A percentile compares a stretch with the other conserved stretches of the same genome.
These are phyloP conservation scores for Decorospora gaudefroyi DNA, from an alignment of 2,329 filamentous ascomycete species.

Conservation along the genomic window DNA sequence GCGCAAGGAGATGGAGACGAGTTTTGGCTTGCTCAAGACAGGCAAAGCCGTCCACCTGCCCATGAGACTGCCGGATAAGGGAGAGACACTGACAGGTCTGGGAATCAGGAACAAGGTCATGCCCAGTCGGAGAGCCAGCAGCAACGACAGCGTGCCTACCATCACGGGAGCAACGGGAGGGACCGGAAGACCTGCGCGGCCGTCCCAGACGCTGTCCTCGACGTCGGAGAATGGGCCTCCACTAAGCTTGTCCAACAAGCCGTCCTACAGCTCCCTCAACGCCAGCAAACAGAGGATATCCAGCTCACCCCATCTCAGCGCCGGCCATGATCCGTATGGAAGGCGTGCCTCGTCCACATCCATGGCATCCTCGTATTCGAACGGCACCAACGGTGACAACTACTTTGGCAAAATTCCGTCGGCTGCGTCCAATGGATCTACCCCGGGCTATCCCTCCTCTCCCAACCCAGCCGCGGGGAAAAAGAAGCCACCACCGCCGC, in stretches of 20 bases:
- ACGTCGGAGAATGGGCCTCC: slow-evolving; percentile 37
- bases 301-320: slow-evolving; percentile 43
- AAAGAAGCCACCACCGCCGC: slow-evolving; percentile 77
- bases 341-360: slow-evolving; percentile 41
- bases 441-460: slow-evolving; percentile 35
- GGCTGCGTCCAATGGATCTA: slow-evolving; percentile 41
- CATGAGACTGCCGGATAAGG: slow-evolving; percentile 56
- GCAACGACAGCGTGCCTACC: slow-evolving; percentile 46
- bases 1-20: slow-evolving; percentile 67
- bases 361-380: slow-evolving; percentile 37
- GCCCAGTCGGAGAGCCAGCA: slow-evolving; percentile 33
- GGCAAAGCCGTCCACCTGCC: slow-evolving; percentile 68
- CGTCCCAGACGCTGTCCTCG: slow-evolving; percentile 31
- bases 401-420: slow-evolving; percentile 53
- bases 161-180: slow-evolving; percentile 23
- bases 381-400: slow-evolving; percentile 37
- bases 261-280: slow-evolving; percentile 42
- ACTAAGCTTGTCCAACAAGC: slow-evolving; percentile 41
- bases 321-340: slow-evolving; percentile 37
- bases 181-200: slow-evolving; percentile 35
- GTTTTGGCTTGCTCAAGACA: slow-evolving; percentile 64
- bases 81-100: slow-evolving; percentile 53
- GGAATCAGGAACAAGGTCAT: slow-evolving; percentile 53
- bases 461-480: slow-evolving; percentile 58
- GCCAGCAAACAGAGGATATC: slow-evolving; percentile 42